Evolutionary conservation across 179 eudicot species (phyloP), one percentile per base, ranked within the genome.

Genomic region (Beta macrorhiza): DNA sequence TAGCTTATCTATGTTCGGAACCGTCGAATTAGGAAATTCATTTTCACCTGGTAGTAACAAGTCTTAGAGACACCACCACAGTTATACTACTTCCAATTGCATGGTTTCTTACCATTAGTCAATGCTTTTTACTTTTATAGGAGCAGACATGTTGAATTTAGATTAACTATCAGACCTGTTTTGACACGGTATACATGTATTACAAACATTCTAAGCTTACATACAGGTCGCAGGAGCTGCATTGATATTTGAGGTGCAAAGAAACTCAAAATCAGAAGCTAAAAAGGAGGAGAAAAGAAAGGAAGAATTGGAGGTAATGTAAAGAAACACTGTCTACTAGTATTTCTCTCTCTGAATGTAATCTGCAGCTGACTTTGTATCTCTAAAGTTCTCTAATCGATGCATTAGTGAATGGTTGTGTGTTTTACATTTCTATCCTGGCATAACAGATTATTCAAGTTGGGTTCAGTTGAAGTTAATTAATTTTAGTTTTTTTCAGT

Each of bases 191-290:
- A 13, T 5, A 58, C 55, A 44, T 29, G 17, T 5, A 8, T 55
- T 25, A 55, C 75, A 59, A 32, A 49, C 68, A 73, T 49, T 45
- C 57, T 19, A 58, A 70, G 64, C 64, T 69, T 57, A 55, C 79
- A 55, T 79, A 57, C 76, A 94, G 98, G 98, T 94, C 78, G 98
- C 91, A 51, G 98, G 92, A 61, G 93, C 91, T 70, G 93, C 90
- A 74, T 83, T 94, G 63, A 79, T 93, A 19, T 93, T 89, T 83
- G 98, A 94, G 89, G 98, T 94, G 81, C 98, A 93, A 78, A 89
- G 98, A 85, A 94, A 83, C 86, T 78, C 97, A 77, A 90, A 90
- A 79, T 90, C 97, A 78, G 97, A 25, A 25, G 25, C 25, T 25
- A 25, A 25, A 25, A 25, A 25, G 25, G 25, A 25, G 25, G 25